These are phyloP conservation scores for Fusarium multiceps DNA, from an alignment of 2,329 filamentous ascomycete genomes.

Conservation along the genomic window DNA sequence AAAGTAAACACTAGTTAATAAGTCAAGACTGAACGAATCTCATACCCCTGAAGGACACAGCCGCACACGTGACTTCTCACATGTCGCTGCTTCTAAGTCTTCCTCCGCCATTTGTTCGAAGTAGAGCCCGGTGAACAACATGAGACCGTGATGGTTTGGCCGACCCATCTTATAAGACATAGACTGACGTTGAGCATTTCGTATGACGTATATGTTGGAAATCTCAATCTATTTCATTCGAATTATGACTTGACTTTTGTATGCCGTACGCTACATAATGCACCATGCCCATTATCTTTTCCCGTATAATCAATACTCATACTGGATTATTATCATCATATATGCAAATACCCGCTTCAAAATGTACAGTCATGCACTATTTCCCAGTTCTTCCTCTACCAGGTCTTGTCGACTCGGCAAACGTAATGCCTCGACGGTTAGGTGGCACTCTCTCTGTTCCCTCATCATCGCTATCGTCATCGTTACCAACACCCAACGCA, in stretches of 20 bases:
- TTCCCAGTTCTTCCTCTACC: conserved; percentile 33
- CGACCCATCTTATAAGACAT: not conserved
- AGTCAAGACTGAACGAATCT: not conserved
- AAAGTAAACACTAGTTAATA: not conserved
- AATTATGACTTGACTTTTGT: conserved; percentile 12
- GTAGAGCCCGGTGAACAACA: not conserved
- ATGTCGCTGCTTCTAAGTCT: not conserved
- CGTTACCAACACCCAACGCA: conserved; percentile 71
- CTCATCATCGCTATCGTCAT: conserved; percentile 63
- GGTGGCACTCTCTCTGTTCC: conserved; percentile 65
- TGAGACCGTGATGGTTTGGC: not conserved
- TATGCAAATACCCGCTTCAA: conserved; percentile 33
- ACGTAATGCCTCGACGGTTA: conserved; percentile 67
- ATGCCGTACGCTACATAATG: conserved; percentile 26
- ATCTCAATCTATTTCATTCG: not conserved
- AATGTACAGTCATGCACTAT: conserved; percentile 15
- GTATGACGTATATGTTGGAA: not conserved
- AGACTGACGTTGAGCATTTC: not conserved
- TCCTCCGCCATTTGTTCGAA: not conserved
- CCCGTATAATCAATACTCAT: conserved; percentile 17
- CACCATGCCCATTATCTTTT: conserved; percentile 24
- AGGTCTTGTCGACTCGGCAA: conserved; percentile 61
- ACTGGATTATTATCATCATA: conserved; percentile 35
- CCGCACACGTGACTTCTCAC: conserved; percentile 20
- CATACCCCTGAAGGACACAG: not conserved